Conservation (phyloP, 805 yeast genomes). For the Myxozyma neotropica region DNA sequence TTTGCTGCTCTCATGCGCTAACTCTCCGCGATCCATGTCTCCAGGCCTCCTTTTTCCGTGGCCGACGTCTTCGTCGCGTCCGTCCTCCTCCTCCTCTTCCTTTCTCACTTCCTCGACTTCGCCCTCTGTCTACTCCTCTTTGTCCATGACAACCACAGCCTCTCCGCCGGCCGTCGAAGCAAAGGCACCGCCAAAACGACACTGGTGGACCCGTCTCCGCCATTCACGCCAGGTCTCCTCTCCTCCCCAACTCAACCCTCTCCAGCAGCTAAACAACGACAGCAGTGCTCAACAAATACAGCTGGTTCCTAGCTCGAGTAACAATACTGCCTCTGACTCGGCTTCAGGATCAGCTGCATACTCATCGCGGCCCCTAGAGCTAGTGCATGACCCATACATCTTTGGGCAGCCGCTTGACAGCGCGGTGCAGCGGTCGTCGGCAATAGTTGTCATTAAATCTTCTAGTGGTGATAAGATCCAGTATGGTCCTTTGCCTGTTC, state of each 20-base stretch:
- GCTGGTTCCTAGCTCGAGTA: constrained; percentile 12
- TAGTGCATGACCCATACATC: constrained; percentile 45
- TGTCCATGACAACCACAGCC: constrained; percentile 2
- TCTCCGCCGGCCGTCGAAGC: background rate
- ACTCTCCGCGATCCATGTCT: too few species aligned
- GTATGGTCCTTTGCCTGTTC: constrained; percentile 87
- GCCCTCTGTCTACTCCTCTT: background rate
- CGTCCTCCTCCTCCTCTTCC: background rate
- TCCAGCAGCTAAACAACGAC: background rate
- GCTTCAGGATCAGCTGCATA: background rate
- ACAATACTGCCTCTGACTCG: constrained; percentile 11
- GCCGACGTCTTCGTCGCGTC: too few species aligned
- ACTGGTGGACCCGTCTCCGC: constrained; percentile 12
- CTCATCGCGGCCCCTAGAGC: constrained; percentile 2
- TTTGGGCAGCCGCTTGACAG: constrained; percentile 79
- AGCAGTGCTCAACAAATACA: background rate
- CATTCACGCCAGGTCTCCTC: background rate
- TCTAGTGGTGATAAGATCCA: constrained; percentile 62
- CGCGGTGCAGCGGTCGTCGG: constrained; percentile 76
- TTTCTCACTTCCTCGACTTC: background rate
- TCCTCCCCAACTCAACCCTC: background rate
- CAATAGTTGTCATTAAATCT: constrained; percentile 66
- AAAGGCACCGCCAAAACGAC: background rate
- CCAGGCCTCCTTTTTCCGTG: too few species aligned
- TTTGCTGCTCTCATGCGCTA: too few species aligned